Evolutionary conservation across 768 basidiomycete genomes (phyloP).

Genomic region (Lactifluus hygrophoroides): DNA sequence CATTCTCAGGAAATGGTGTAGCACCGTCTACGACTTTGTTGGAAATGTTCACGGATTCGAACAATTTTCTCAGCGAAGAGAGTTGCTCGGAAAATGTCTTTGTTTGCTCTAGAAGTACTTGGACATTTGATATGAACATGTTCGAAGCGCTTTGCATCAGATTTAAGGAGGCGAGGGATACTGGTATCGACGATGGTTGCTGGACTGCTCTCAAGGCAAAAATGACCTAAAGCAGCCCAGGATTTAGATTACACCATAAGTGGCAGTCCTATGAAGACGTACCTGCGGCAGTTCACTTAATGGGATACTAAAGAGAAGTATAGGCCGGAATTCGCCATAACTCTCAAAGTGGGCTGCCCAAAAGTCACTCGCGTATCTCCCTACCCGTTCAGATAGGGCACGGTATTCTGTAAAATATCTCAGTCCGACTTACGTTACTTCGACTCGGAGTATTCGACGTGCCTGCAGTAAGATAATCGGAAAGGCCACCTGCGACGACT

Average conservation of each 20-base stretch:
- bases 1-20: constrained; percentile 29
- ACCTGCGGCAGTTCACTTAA: constrained; percentile 17
- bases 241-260: neutral
- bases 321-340: neutral
- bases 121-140: constrained; percentile 42
- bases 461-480: constrained; percentile 43
- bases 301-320: constrained; percentile 1
- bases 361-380: constrained; percentile 11
- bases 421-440: neutral
- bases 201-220: constrained; percentile 19
- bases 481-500: constrained; percentile 58
- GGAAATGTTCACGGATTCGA: constrained; percentile 50
- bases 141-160: constrained; percentile 46
- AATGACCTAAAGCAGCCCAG: constrained; percentile 7
- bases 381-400: constrained; percentile 10
- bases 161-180: constrained; percentile 29
- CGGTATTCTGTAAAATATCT: constrained; percentile 3
- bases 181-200: constrained; percentile 18
- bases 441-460: neutral
- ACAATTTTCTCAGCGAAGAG: constrained; percentile 49
- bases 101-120: constrained; percentile 43
- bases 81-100: constrained; percentile 48
- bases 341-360: neutral
- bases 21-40: constrained; percentile 51
- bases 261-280: neutral